A percentile compares a stretch with the other conserved stretches of the same genome.
phyloP scores from a whole-genome alignment of 2,329 filamentous ascomycete genomes.

The Plectosphaerella sp. region DNA sequence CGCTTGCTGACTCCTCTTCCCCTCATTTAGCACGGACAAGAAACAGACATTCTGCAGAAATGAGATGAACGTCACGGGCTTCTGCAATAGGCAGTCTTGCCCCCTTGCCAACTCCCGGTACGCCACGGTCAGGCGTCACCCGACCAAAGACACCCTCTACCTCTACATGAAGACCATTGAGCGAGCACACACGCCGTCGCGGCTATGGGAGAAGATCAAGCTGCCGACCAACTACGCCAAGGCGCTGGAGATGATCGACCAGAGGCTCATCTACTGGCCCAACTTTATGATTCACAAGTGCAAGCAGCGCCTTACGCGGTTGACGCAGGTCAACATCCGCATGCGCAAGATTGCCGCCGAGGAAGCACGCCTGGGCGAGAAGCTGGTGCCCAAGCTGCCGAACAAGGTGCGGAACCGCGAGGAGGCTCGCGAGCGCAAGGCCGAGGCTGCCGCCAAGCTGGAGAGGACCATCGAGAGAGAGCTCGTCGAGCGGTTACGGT shows the following conservation, averaged over 20 bases:
- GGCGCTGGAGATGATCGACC: slow-evolving; percentile 82
- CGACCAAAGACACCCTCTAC: slow-evolving; percentile 78
- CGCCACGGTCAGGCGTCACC: slow-evolving; percentile 82
- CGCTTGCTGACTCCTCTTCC: slow-evolving; percentile 19
- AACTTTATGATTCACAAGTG: slow-evolving; percentile 92
- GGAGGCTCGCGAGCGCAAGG: slow-evolving; percentile 70
- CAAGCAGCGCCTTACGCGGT: slow-evolving; percentile 88
- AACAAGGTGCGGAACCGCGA: slow-evolving; percentile 82
- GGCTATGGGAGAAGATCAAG: slow-evolving; percentile 92
- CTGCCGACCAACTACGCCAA: slow-evolving; percentile 87
- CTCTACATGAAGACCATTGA: slow-evolving; percentile 96
- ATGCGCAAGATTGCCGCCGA: slow-evolving; percentile 79
- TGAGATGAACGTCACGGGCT: slow-evolving; percentile 80
- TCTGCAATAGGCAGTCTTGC: slow-evolving; percentile 84
- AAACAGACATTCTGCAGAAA: slow-evolving; percentile 93
- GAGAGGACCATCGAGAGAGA: slow-evolving; percentile 95
- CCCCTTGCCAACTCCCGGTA: slow-evolving; percentile 89
- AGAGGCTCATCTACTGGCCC: slow-evolving; percentile 85
- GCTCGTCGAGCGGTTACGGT: slow-evolving; percentile 83
- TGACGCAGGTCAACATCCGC: slow-evolving; percentile 86
- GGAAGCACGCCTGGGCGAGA: slow-evolving; percentile 85
- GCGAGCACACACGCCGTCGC: slow-evolving; percentile 80
- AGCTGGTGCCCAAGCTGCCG: slow-evolving; percentile 80
- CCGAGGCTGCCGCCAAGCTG: slow-evolving; percentile 82
- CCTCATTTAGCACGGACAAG: slow-evolving; percentile 63